Conservation (phyloP, 495 filamentous ascomycete genomes). For the Podospora pseudoanserina region DNA sequence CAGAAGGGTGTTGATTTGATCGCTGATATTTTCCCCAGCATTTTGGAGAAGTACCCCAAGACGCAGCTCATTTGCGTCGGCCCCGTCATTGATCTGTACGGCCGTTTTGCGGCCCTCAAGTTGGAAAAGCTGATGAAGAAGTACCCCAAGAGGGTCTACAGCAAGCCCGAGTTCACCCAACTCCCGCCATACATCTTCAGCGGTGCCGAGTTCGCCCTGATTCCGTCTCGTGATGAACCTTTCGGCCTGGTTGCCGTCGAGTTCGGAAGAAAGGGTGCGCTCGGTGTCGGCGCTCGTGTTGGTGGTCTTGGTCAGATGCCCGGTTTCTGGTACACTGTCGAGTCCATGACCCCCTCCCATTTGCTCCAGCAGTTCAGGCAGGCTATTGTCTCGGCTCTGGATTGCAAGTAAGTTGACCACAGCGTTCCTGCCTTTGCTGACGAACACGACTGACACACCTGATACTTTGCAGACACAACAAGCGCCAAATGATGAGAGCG, state of each 20-base stretch:
- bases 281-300: constrained; percentile 66
- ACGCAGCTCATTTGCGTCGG: constrained; percentile 70
- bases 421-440: too few species aligned
- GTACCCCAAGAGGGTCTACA: constrained; percentile 73
- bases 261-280: constrained; percentile 72
- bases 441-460: background rate
- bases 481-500: constrained; percentile 66
- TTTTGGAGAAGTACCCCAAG: constrained; percentile 63
- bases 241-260: constrained; percentile 81
- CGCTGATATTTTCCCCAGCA: constrained; percentile 68
- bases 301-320: constrained; percentile 75
- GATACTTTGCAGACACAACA: constrained; percentile 33
- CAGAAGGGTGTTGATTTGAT: constrained; percentile 79
- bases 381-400: constrained; percentile 63
- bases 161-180: constrained; percentile 72
- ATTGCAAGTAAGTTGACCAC: constrained; percentile 44
- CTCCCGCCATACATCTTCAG: constrained; percentile 74
- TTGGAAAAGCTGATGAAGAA: constrained; percentile 66
- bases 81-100: constrained; percentile 74
- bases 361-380: constrained; percentile 68
- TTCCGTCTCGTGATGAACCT: constrained; percentile 75
- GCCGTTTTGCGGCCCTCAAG: constrained; percentile 73
- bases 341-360: constrained; percentile 67
- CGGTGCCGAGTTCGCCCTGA: constrained; percentile 74
- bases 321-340: constrained; percentile 70